Percentiles rank a stretch among this genome's conserved stretches.
phyloP scores from a whole-genome alignment of 257 asterid species.

The Voacanga thouarsii region DNA sequence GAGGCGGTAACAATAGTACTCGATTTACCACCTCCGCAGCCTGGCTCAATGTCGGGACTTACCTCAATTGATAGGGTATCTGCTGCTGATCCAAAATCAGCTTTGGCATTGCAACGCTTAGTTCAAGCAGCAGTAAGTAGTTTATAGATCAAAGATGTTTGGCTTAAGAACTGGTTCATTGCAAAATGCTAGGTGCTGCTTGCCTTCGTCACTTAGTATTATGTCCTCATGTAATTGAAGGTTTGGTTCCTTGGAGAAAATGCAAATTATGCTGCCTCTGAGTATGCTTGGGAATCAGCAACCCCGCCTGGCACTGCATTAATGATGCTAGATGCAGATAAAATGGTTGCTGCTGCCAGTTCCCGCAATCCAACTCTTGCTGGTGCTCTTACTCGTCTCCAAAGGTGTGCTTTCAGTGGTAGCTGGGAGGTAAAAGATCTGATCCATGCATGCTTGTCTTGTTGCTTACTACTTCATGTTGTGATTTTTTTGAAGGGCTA shows the following conservation, averaged over 20 bases:
- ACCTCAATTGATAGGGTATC: slow-evolving; percentile 87
- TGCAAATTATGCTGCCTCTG: slow-evolving; percentile 99
- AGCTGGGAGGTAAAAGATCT: slow-evolving; percentile 86
- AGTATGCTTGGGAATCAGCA: slow-evolving; percentile 99
- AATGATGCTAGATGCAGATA: slow-evolving; percentile 99
- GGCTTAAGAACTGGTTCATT: slow-evolving; percentile 6
- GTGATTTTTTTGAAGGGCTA: neutral
- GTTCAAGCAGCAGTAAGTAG: slow-evolving; percentile 96
- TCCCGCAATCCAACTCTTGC: slow-evolving; percentile 98
- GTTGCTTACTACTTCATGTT: neutral
- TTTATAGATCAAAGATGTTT: slow-evolving; percentile 14
- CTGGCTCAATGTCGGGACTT: slow-evolving; percentile 72
- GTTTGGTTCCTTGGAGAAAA: slow-evolving; percentile 99
- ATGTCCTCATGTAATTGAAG: slow-evolving; percentile 36
- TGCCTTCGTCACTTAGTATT: slow-evolving; percentile 15
- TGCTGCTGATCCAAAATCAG: slow-evolving; percentile 97
- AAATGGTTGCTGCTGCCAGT: slow-evolving; percentile 99
- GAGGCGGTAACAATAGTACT: slow-evolving; percentile 98
- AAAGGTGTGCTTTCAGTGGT: slow-evolving; percentile 97
- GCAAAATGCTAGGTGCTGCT: neutral
- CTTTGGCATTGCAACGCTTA: slow-evolving; percentile 91
- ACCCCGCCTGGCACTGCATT: slow-evolving; percentile 99
- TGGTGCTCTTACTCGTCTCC: slow-evolving; percentile 98
- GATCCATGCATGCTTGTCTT: slow-evolving; percentile 1
- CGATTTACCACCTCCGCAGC: slow-evolving; percentile 98